Evolutionary conservation across 2,329 filamentous ascomycete species (phyloP).

Genomic region (Arthrocladium fulminans): DNA sequence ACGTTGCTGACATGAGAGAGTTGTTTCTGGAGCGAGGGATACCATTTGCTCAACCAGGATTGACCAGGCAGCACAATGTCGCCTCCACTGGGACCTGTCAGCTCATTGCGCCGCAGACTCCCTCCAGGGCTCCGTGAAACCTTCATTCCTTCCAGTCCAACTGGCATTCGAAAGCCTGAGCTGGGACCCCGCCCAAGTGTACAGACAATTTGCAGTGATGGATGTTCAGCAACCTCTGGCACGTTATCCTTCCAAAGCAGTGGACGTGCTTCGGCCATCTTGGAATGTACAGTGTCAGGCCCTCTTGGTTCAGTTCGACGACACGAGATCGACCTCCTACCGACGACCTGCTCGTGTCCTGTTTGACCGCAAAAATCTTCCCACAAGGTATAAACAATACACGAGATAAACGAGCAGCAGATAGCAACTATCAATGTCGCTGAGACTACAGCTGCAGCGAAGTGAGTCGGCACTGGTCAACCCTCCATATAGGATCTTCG

Average conservation of each 20-base stretch:
- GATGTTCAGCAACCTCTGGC: not conserved
- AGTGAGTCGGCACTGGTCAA: slow-evolving; percentile 30
- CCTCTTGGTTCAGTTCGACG: slow-evolving; percentile 12
- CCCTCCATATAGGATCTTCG: slow-evolving; percentile 45
- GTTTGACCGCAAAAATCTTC: not conserved
- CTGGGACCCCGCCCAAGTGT: slow-evolving; percentile 18
- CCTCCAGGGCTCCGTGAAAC: not conserved
- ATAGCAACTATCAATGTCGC: slow-evolving; percentile 46
- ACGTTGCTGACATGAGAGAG: not conserved
- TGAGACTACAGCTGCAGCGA: slow-evolving; percentile 70
- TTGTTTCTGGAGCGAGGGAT: not conserved
- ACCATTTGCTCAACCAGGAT: not conserved
- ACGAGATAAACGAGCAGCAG: slow-evolving; percentile 10
- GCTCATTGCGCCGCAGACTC: slow-evolving; percentile 1
- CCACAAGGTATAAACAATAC: slow-evolving; percentile 16
- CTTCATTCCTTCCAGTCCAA: slow-evolving; percentile 7
- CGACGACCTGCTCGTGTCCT: slow-evolving; percentile 8
- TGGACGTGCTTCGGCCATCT: slow-evolving; percentile 18
- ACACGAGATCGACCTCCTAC: slow-evolving; percentile 12
- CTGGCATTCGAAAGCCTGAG: slow-evolving; percentile 18
- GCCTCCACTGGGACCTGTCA: not conserved
- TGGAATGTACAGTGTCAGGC: slow-evolving; percentile 11
- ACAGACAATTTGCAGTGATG: slow-evolving; percentile 14
- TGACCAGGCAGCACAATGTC: not conserved
- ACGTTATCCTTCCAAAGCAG: slow-evolving; percentile 8